Conservation (phyloP, 2,329 filamentous ascomycete genomes). For the Verticillium alfalfae region DNA sequence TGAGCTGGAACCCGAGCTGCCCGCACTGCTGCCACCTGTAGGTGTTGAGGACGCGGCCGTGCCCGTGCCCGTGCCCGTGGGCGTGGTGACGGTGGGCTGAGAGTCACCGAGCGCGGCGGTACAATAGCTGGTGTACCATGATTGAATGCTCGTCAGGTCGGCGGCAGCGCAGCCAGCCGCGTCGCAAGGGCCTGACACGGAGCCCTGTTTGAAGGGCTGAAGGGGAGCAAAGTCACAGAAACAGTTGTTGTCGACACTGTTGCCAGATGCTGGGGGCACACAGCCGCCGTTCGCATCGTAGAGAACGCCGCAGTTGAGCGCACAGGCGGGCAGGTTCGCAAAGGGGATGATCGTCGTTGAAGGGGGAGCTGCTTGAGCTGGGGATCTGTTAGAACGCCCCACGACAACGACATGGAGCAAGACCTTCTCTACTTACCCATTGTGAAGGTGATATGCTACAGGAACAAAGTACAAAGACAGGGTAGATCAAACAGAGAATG, state of each 20-base stretch:
- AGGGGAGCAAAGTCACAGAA: conserved; percentile 66
- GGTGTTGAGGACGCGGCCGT: conserved; percentile 15
- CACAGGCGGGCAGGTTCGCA: conserved; percentile 56
- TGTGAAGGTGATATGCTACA: background rate
- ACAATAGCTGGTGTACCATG: conserved; percentile 69
- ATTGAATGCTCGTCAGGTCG: conserved; percentile 50
- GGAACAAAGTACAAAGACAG: background rate
- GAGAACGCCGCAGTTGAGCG: conserved; percentile 51
- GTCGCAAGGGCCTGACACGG: conserved; percentile 54
- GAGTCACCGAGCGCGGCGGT: conserved; percentile 31
- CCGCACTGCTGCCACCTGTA: conserved; percentile 16
- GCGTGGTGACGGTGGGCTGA: background rate
- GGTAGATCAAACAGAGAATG: background rate
- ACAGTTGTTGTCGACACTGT: conserved; percentile 49
- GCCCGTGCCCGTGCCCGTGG: background rate
- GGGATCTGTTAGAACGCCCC: background rate
- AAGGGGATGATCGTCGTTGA: conserved; percentile 53
- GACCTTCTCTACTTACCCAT: background rate
- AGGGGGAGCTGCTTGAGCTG: background rate
- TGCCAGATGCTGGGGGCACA: conserved; percentile 49
- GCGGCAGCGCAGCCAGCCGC: conserved; percentile 42
- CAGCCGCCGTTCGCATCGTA: conserved; percentile 69
- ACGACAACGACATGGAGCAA: background rate
- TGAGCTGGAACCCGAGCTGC: background rate
- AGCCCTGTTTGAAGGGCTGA: conserved; percentile 29